Percentiles rank a stretch among this genome's conserved stretches.
These are phyloP conservation scores for Nakaseomyces kungkrabaensis DNA, from an alignment of 1,139 yeast species.

Conservation along the genomic window DNA sequence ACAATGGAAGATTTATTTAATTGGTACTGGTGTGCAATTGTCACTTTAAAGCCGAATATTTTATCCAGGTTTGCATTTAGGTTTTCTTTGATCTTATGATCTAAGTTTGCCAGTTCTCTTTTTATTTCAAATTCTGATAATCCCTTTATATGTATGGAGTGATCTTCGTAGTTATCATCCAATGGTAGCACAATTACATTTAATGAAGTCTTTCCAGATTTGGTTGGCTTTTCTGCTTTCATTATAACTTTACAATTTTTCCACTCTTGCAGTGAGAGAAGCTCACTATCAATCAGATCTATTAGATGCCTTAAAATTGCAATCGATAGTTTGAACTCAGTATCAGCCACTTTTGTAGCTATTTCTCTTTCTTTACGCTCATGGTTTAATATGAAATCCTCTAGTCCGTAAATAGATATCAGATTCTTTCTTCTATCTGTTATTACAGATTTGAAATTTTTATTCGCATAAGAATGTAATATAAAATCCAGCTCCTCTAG, in stretches of 20 bases:
- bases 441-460: slow-evolving; percentile 15
- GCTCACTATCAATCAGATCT: slow-evolving; percentile 29
- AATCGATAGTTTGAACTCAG: slow-evolving; percentile 60
- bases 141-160: slow-evolving; percentile 13
- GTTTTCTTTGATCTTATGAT: slow-evolving; percentile 5
- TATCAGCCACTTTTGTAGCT: slow-evolving; percentile 52
- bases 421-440: slow-evolving; percentile 28
- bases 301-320: slow-evolving; percentile 47
- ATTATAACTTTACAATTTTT: slow-evolving; percentile 20
- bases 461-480: slow-evolving; percentile 35
- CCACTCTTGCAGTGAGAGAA: slow-evolving; percentile 20
- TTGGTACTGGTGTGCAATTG: slow-evolving; percentile 12
- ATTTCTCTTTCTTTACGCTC: slow-evolving; percentile 19
- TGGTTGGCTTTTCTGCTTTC: slow-evolving; percentile 14
- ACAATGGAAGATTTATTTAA: slow-evolving; percentile 8
- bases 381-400: slow-evolving; percentile 16
- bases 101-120: slow-evolving; percentile 8
- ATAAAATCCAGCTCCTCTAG: slow-evolving; percentile 58
- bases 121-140: slow-evolving; percentile 9
- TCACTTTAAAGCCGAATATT: slow-evolving; percentile 15
- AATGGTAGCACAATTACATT: slow-evolving; percentile 26
- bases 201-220: slow-evolving; percentile 13
- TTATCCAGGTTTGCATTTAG: slow-evolving; percentile 3
- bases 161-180: slow-evolving; percentile 16
- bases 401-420: slow-evolving; percentile 21